Conservation (phyloP, 805 yeast species). For the Yarrowia sp. region DNA sequence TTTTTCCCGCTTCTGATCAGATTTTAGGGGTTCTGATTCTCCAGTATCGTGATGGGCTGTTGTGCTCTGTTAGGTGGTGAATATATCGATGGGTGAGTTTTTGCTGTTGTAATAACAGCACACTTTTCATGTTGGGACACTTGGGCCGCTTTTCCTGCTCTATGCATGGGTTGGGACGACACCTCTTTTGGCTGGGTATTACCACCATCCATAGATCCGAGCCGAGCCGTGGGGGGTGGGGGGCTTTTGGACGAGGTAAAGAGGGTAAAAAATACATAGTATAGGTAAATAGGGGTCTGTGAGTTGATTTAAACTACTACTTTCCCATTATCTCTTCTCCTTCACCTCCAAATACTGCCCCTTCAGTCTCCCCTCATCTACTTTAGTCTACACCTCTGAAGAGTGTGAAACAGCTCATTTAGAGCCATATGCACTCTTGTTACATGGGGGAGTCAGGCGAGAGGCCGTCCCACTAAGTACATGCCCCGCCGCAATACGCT, state of each 20-base stretch:
- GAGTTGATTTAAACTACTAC: too few relatives aligned
- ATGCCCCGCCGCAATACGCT: too few relatives aligned
- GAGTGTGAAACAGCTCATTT: constrained; percentile 21
- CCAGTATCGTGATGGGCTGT: too few relatives aligned
- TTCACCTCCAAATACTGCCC: neutral
- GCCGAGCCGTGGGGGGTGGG: neutral
- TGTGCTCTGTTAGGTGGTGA: neutral
- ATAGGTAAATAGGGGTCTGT: too few relatives aligned
- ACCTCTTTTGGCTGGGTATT: constrained; percentile 5
- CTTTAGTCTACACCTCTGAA: neutral
- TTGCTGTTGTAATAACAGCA: constrained; percentile 30
- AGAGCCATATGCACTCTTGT: constrained; percentile 5
- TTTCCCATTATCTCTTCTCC: too few relatives aligned
- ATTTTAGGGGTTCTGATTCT: too few relatives aligned
- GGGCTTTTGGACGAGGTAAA: neutral
- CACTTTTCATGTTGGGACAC: constrained; percentile 33
- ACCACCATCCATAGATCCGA: constrained; percentile 1
- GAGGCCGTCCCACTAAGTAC: too few relatives aligned
- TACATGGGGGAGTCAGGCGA: constrained; percentile 6
- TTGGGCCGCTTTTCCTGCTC: constrained; percentile 9
- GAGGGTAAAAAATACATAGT: too few relatives aligned
- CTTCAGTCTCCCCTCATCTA: neutral
- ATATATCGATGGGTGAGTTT: constrained; percentile 8
- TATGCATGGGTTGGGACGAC: constrained; percentile 31
- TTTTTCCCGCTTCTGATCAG: too few relatives aligned